phyloP scores from a whole-genome alignment of 2,329 filamentous ascomycete genomes.

The Calonectria pseudoreteaudii region DNA sequence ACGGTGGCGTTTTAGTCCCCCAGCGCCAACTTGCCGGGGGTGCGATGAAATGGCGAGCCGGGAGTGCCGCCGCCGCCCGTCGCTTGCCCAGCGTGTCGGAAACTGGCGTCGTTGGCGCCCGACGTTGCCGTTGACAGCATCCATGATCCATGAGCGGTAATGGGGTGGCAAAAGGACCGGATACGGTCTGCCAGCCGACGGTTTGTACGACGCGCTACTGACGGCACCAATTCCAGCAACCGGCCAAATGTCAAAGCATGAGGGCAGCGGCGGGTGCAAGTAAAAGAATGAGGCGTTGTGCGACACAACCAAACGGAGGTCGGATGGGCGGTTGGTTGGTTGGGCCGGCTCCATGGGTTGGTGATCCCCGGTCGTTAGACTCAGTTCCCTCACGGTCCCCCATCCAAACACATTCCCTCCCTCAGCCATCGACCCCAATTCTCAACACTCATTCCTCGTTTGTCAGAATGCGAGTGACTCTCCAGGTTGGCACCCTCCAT shows the following conservation, averaged over 20 bases:
- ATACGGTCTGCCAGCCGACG: not conserved
- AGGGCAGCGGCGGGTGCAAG: not conserved
- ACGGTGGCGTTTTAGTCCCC: conserved; percentile 25
- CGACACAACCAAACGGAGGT: conserved; percentile 13
- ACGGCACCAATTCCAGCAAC: not conserved
- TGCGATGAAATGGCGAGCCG: conserved; percentile 13
- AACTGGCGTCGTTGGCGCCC: conserved; percentile 22
- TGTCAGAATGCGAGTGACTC: not conserved
- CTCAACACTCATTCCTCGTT: conserved; percentile 2
- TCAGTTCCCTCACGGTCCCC: conserved; percentile 1
- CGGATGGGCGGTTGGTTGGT: conserved; percentile 23
- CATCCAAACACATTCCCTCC: conserved; percentile 15
- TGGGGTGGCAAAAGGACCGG: not conserved
- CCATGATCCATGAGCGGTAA: conserved; percentile 11
- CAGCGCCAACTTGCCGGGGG: conserved; percentile 23
- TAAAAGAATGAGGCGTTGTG: conserved; percentile 12
- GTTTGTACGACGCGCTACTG: not conserved
- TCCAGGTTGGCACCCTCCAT: conserved; percentile 1
- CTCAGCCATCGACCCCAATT: conserved; percentile 14
- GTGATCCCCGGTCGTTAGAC: conserved; percentile 23
- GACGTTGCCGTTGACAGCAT: conserved; percentile 4
- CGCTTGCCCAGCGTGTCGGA: conserved; percentile 26
- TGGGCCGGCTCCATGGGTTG: conserved; percentile 22
- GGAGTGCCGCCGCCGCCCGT: conserved; percentile 22
- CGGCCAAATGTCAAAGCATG: not conserved